Base-by-base conservation (phyloP, 2,329 filamentous ascomycete species). In the Colletotrichum tofieldiae region DNA sequence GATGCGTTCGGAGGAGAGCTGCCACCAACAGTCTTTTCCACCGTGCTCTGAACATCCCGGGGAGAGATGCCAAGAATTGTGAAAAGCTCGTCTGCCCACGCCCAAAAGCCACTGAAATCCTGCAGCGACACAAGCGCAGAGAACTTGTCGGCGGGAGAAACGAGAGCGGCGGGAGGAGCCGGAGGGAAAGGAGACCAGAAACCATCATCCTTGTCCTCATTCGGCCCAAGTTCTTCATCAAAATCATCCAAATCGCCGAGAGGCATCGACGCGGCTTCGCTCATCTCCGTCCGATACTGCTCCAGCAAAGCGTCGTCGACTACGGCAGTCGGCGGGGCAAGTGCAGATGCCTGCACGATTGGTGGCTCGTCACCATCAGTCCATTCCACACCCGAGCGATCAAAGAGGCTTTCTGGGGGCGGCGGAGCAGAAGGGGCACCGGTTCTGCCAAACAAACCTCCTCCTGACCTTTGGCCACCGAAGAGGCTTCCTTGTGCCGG, bases 281-380 rank as follows among this genome's bases (percentile, higher is more conserved):
- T 84, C 94, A 98, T 97, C 89, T 99, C 96, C 85, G 92, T 87
- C 84, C 92, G 87, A 89, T 97, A 97, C 87, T 94, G 84, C 77
- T 90, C 88, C 80, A 98, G 89, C 76, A 96, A 91, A 65, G 87
- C 89, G 85, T 93, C 89, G 86, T 98, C 94, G 84, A 99, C 94
- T 82, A 92, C 86, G 79, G 96, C 94, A 83, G 96, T 96, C 74
- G 96, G 95, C 78, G 96, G 96, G 77, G 95, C 96, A 78, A 99
- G 93, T 78, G 96, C 96, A 75, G 11, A n/a, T 16, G 55, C 55
- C 23, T 59, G 35, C 7, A 59, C n/a, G 37, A 41, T 18, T n/a
- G 37, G 39, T n/a, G 39, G 37, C 23, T 56, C 20, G 7, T 16
- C 35, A 20, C 32, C 32, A 5, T 4, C 54, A 16, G 54, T 41